Evolutionary conservation across 768 basidiomycete species (phyloP).

Genomic region (Kwoniella newhampshirensis): DNA sequence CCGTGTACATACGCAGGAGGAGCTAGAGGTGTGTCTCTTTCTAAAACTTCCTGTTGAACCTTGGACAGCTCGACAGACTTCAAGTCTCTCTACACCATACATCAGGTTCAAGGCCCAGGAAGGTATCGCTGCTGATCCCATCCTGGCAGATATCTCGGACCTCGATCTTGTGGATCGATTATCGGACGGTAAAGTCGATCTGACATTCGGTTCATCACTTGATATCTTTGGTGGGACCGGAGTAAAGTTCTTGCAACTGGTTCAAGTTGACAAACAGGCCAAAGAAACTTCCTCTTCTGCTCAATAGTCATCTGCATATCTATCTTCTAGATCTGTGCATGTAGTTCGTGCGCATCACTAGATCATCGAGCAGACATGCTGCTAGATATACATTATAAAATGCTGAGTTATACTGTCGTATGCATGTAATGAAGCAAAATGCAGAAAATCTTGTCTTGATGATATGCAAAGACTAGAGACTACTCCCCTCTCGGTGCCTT

Average conservation of each 20-base stretch:
- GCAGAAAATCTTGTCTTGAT: not conserved
- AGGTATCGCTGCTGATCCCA: too few species aligned
- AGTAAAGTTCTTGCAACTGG: slow-evolving; percentile 57
- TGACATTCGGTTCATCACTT: slow-evolving; percentile 79
- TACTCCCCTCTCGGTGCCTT: slow-evolving; percentile 25
- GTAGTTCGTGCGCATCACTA: too few species aligned
- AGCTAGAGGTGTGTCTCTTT: slow-evolving; percentile 67
- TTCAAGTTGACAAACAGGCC: slow-evolving; percentile 49
- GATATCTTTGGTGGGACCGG: slow-evolving; percentile 58
- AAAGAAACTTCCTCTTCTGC: slow-evolving; percentile 9
- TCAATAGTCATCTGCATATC: too few species aligned
- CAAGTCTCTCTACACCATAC: too few species aligned
- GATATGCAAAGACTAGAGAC: not conserved
- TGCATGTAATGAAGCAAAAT: not conserved
- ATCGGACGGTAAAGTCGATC: slow-evolving; percentile 77
- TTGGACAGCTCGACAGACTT: too few species aligned
- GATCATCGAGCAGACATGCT: too few species aligned
- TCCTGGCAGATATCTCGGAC: slow-evolving; percentile 77
- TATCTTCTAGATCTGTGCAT: too few species aligned
- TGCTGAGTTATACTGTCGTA: too few species aligned
- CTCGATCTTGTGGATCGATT: slow-evolving; percentile 74
- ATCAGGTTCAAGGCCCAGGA: too few species aligned
- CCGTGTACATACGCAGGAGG: slow-evolving; percentile 97
- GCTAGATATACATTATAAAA: too few species aligned
- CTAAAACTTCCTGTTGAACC: not conserved